Base-by-base conservation (phyloP, 768 basidiomycete species). In the Neoboletus brunneissimus region DNA sequence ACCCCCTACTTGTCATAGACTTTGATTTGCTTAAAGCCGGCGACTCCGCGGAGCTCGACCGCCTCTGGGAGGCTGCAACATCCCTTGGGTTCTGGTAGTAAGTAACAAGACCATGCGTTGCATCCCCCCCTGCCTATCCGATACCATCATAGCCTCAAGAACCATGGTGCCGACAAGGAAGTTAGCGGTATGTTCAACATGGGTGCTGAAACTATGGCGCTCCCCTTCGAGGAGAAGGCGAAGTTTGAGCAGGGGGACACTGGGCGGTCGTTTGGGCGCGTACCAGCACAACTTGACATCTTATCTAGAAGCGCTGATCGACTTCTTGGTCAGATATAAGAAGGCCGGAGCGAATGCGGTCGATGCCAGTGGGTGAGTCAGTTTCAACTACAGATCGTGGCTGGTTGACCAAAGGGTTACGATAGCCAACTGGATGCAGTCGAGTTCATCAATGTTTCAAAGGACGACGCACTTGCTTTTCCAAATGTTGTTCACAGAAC, bases 401-500 rank as follows among this genome's bases (percentile, higher is more conserved):
- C 46, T 20, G n/a, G 12, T 42, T 41, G 25, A 58, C 11, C 9
- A 23, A 53, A 7, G 2, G 15, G 13, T 20, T 9, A 16, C 18
- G 13, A 44, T 15, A 67, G 63, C 2, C 47, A 29, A 6, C 55
- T 77, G 46, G 87, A 88, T 63, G 77, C 76, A 0, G 76, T 78
- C 4, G 85, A 88, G 63, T 87, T 86, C 67, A 74, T 88, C 55
- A 87, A 87, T 62, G 68, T 88, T 32, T 75, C 86, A 0, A 86
- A 87, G 64, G 87, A 90, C 63, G 88, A 90, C 59, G 84, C 77
- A 0, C 65, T 89, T 0, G 78, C 83, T 0, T 88, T 79, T 73
- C 88, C 87, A 0, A 58, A 67, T 0, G 71, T 77, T 22, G 76
- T 74, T 6, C 79, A 82, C 23, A 78, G 85, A 23, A 75, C 77